These are phyloP conservation scores for Silene coronaria DNA, from an alignment of 179 eudicot genomes.

Conservation along the genomic window DNA sequence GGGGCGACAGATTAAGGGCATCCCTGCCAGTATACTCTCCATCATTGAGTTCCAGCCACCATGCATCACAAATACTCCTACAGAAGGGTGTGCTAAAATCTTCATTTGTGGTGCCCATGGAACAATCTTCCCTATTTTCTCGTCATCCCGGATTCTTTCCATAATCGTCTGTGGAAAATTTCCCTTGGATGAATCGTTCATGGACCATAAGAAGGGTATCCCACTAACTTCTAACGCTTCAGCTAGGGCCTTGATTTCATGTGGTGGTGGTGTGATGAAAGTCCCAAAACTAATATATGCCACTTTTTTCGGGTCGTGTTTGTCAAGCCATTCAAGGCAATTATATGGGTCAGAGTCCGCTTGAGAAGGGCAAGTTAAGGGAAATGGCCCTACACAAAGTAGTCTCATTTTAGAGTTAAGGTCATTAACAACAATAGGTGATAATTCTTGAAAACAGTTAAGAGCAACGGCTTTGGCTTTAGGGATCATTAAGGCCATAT, in stretches of 20 bases:
- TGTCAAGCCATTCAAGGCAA: constrained; percentile 28
- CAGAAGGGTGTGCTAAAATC: constrained; percentile 25
- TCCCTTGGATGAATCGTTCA: constrained; percentile 6
- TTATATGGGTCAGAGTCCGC: constrained; percentile 12
- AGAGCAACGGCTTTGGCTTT: constrained; percentile 23
- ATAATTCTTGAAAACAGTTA: constrained; percentile 24
- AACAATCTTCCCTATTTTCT: constrained; percentile 31
- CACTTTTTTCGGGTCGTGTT: constrained; percentile 5
- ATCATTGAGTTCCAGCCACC: constrained; percentile 48
- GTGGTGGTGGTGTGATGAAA: constrained; percentile 14
- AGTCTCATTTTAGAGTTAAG: constrained; percentile 25
- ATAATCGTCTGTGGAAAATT: constrained; percentile 14
- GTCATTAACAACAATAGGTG: constrained; percentile 19
- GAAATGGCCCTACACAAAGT: constrained; percentile 30
- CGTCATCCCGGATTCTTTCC: constrained; percentile 2
- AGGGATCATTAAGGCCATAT: constrained; percentile 21
- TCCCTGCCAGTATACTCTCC: constrained; percentile 37
- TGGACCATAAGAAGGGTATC: constrained; percentile 29
- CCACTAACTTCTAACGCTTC: constrained; percentile 20
- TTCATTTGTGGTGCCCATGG: constrained; percentile 49
- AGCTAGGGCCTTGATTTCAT: constrained; percentile 28
- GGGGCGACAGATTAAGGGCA: constrained; percentile 42
- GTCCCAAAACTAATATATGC: constrained; percentile 34
- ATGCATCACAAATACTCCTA: constrained; percentile 44
- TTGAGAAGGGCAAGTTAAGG: constrained; percentile 18